Conservation (phyloP, 106 monocot genomes). For the Allium sativum region DNA sequence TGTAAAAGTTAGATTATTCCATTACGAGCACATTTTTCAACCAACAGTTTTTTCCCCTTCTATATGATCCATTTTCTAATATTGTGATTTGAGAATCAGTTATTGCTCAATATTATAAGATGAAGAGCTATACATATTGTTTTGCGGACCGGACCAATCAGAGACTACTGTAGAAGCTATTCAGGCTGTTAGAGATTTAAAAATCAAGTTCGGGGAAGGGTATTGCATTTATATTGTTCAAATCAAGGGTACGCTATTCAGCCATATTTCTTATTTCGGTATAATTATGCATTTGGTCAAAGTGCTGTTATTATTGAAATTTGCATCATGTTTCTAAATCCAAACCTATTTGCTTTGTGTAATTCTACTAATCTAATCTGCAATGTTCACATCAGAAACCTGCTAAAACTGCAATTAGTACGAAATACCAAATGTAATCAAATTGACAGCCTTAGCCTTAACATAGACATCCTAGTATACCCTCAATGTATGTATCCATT, state of each 20-base stretch:
- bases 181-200: constrained; percentile 77
- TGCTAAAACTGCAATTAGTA: no score
- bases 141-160: constrained; percentile 36
- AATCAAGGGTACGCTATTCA: constrained; percentile 64
- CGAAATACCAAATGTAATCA: no score
- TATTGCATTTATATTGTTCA: constrained; percentile 90
- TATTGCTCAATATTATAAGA: constrained; percentile 33
- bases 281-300: no score
- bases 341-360: no score
- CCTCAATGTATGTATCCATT: no score
- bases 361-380: no score
- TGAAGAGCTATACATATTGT: constrained; percentile 83
- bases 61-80: neutral
- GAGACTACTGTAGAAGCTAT: constrained; percentile 66
- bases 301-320: no score
- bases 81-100: neutral
- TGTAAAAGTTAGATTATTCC: constrained; percentile 51
- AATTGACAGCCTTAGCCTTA: no score
- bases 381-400: no score
- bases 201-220: constrained; percentile 87
- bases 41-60: neutral
- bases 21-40: neutral
- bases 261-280: neutral
- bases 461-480: no score
- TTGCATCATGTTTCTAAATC: no score